phyloP scores from a whole-genome alignment of 2,329 filamentous ascomycete species.

The Fusarium sp. region DNA sequence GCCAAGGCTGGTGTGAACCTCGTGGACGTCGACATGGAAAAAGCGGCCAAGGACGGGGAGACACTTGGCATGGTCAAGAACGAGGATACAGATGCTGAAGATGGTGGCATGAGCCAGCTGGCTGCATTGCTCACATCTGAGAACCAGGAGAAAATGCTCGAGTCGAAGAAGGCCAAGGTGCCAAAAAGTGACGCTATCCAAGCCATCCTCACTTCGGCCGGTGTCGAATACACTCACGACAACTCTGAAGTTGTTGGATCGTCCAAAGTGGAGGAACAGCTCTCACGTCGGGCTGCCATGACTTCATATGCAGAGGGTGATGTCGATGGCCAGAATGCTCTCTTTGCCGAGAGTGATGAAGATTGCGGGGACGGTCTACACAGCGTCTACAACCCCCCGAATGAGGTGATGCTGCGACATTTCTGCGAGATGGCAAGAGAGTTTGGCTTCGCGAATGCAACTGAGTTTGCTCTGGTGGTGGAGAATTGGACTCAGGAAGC shows the following conservation, averaged over 20 bases:
- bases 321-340: constrained; percentile 62
- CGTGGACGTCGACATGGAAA: constrained; percentile 78
- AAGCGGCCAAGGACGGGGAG: constrained; percentile 67
- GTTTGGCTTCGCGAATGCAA: constrained; percentile 80
- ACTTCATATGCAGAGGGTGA: constrained; percentile 59
- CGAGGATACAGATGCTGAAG: constrained; percentile 66
- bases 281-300: constrained; percentile 81
- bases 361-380: constrained; percentile 47
- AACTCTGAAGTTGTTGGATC: constrained; percentile 95
- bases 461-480: constrained; percentile 89
- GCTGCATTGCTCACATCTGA: constrained; percentile 64
- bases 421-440: constrained; percentile 90
- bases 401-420: constrained; percentile 80
- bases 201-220: constrained; percentile 87
- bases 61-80: constrained; percentile 57
- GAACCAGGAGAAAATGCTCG: constrained; percentile 56
- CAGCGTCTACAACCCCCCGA: constrained; percentile 75
- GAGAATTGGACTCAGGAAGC: constrained; percentile 91
- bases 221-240: constrained; percentile 95
- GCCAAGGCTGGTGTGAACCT: constrained; percentile 86
- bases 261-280: constrained; percentile 87
- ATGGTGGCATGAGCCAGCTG: constrained; percentile 79
- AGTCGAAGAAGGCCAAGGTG: constrained; percentile 52
- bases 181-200: constrained; percentile 80
- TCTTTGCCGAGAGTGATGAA: constrained; percentile 68